phyloP scores from a whole-genome alignment of 768 basidiomycete genomes.

The Boletus patriciae region DNA sequence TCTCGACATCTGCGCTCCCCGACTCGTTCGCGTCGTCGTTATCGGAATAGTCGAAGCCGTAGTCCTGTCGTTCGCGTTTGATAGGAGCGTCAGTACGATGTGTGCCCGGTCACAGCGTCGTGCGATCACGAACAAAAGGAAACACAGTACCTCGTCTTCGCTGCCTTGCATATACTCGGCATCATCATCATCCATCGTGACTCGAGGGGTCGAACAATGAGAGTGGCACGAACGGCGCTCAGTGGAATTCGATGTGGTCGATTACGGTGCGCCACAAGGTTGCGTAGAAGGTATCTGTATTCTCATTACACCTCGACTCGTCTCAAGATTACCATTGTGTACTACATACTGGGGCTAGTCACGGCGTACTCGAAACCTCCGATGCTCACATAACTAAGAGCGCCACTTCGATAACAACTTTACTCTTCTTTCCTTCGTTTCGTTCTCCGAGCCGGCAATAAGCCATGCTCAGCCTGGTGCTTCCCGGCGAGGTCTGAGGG shows the following conservation, averaged over 20 bases:
- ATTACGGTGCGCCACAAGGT: constrained; percentile 9
- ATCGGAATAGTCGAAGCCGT: constrained; percentile 96
- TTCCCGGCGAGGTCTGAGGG: too few relatives aligned
- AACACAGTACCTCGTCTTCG: constrained; percentile 69
- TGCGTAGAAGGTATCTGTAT: neutral
- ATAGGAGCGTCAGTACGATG: constrained; percentile 1
- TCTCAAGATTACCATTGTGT: too few relatives aligned
- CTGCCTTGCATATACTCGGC: constrained; percentile 92
- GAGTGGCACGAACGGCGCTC: constrained; percentile 1
- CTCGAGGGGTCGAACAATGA: constrained; percentile 2
- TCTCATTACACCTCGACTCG: too few relatives aligned
- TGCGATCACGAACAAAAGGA: constrained; percentile 6
- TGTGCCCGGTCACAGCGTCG: neutral
- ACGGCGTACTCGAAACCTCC: too few relatives aligned
- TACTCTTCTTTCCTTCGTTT: too few relatives aligned
- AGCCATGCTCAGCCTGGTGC: too few relatives aligned
- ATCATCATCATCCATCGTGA: constrained; percentile 85
- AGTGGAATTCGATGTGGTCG: neutral
- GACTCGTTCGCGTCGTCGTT: constrained; percentile 79
- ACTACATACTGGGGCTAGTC: too few relatives aligned
- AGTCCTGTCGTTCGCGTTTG: constrained; percentile 56
- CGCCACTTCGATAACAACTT: too few relatives aligned
- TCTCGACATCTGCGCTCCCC: constrained; percentile 88
- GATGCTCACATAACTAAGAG: too few relatives aligned
- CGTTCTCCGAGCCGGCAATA: too few relatives aligned